Conservation (phyloP, 2,329 filamentous ascomycete species). For the Botryotinia narcissicola region DNA sequence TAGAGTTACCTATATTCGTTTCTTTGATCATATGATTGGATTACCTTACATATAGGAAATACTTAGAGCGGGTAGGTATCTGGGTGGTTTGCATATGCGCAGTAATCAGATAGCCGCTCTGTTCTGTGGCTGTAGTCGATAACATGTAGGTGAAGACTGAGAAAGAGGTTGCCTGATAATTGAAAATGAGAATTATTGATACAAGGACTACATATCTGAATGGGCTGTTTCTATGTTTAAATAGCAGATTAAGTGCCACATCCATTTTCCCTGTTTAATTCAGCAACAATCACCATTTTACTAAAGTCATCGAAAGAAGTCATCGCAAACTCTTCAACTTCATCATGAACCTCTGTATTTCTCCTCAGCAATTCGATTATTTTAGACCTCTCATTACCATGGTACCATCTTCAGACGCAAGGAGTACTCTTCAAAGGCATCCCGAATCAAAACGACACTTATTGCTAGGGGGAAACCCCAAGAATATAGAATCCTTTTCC, state of each 20-base stretch:
- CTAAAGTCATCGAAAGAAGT: background rate
- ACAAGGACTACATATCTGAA: background rate
- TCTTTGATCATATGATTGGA: background rate
- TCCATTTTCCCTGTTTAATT: background rate
- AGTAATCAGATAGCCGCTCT: background rate
- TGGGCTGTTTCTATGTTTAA: background rate
- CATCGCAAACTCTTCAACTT: background rate
- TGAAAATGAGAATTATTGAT: background rate
- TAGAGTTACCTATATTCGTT: background rate
- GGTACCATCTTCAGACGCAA: background rate
- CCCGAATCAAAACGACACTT: background rate
- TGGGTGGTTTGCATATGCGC: background rate
- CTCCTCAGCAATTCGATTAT: background rate
- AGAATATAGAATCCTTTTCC: background rate
- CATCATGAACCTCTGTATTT: background rate
- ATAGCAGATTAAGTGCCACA: background rate
- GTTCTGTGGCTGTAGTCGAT: background rate
- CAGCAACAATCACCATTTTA: background rate
- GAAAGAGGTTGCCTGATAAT: background rate
- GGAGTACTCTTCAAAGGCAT: background rate
- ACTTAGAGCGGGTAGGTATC: background rate
- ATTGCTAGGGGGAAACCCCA: background rate
- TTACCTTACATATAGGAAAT: accelerated
- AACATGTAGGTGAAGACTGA: background rate
- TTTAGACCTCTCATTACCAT: background rate